Evolutionary conservation across 805 yeast species (phyloP).

Genomic region (Wickerhamiella dianesei): DNA sequence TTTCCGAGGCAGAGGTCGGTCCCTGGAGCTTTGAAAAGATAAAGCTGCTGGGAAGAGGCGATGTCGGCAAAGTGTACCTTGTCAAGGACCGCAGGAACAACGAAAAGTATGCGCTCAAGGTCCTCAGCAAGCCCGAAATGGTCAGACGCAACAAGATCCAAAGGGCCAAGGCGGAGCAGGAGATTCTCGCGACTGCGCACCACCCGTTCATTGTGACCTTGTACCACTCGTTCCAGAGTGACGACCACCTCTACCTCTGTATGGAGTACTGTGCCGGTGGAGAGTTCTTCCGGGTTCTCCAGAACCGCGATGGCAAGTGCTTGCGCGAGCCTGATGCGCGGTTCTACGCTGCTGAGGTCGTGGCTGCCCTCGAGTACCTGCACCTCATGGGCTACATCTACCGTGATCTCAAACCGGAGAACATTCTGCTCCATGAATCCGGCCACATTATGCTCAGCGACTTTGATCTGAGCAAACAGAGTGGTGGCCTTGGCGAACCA

Average conservation of each 20-base stretch:
- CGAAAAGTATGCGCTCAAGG: slow-evolving; percentile 82
- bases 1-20: slow-evolving; percentile 65
- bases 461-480: slow-evolving; percentile 87
- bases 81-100: slow-evolving; percentile 71
- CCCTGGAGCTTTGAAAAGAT: slow-evolving; percentile 83
- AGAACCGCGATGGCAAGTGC: slow-evolving; percentile 76
- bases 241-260: slow-evolving; percentile 79
- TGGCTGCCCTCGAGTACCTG: slow-evolving; percentile 89
- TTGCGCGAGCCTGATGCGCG: slow-evolving; percentile 78
- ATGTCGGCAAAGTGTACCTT: slow-evolving; percentile 90
- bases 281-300: slow-evolving; percentile 90
- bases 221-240: slow-evolving; percentile 92
- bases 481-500: slow-evolving; percentile 65
- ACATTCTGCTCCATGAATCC: slow-evolving; percentile 82
- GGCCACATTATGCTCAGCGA: slow-evolving; percentile 98
- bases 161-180: slow-evolving; percentile 92
- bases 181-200: slow-evolving; percentile 83
- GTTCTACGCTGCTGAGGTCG: slow-evolving; percentile 92
- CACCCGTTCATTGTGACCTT: slow-evolving; percentile 96
- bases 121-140: slow-evolving; percentile 83
- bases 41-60: slow-evolving; percentile 88
- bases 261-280: slow-evolving; percentile 99
- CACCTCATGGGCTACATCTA: slow-evolving; percentile 96
- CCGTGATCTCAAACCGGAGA: slow-evolving; percentile 93
- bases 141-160: slow-evolving; percentile 87